Percentiles rank a stretch among this genome's conserved stretches.
Conservation (phyloP, 73 alveolate genomes). For the Blepharisma stoltei region DNA sequence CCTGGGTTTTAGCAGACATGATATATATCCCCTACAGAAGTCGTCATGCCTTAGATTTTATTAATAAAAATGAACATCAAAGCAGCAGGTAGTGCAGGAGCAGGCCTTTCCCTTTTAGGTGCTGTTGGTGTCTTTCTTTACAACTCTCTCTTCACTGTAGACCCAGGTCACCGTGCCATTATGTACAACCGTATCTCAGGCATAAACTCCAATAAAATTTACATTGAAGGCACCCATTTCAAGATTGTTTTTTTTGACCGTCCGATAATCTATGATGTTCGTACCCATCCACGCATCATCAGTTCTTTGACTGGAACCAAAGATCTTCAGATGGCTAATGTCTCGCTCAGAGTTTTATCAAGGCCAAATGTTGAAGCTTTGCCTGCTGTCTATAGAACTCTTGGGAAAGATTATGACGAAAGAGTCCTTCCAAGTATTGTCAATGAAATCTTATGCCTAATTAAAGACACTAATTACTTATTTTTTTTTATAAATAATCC, state of each 20-base stretch:
- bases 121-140: neutral
- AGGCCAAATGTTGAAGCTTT: constrained; percentile 82
- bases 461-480: no score
- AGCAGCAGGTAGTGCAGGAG: no score
- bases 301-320: constrained; percentile 87
- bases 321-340: constrained; percentile 88
- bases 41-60: no score
- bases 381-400: constrained; percentile 73
- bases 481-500: no score
- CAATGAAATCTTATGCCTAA: constrained; percentile 90
- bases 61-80: no score
- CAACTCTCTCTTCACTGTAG: constrained; percentile 66
- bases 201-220: constrained; percentile 40
- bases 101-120: neutral
- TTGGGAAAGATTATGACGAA: constrained; percentile 93
- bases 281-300: constrained; percentile 75
- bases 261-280: constrained; percentile 88
- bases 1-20: no score
- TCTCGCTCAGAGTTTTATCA: constrained; percentile 87
- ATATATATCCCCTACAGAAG: no score
- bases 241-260: constrained; percentile 90
- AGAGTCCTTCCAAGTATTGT: constrained; percentile 93
- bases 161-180: constrained; percentile 81
- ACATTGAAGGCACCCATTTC: constrained; percentile 91
- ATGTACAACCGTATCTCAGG: constrained; percentile 67